Evolutionary conservation across 306 rosid genomes (phyloP).

Genomic region (Prunus mira): DNA sequence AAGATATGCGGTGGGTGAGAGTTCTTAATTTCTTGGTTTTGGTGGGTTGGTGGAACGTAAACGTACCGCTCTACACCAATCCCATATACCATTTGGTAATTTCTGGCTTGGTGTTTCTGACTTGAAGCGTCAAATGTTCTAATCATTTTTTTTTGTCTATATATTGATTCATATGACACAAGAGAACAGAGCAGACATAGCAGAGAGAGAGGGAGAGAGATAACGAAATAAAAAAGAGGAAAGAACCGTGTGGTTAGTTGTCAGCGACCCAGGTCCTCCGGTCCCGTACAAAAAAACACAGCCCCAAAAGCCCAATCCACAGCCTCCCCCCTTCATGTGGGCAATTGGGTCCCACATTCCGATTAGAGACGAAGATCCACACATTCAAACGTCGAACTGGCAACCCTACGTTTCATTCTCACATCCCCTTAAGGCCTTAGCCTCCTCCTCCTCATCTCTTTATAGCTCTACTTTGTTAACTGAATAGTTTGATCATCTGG

Average conservation of each 20-base stretch:
- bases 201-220: background rate
- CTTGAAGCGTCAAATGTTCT: background rate
- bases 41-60: slow-evolving; percentile 7
- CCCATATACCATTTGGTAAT: background rate
- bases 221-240: background rate
- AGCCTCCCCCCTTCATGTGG: background rate
- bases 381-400: slow-evolving; percentile 8
- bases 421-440: background rate
- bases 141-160: background rate
- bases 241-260: no score
- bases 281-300: background rate
- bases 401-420: slow-evolving; percentile 31
- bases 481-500: background rate
- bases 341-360: slow-evolving; percentile 29
- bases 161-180: background rate
- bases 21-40: background rate
- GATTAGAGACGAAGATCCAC: slow-evolving; percentile 23
- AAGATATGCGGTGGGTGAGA: background rate
- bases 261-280: slow-evolving; percentile 15
- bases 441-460: background rate
- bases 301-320: background rate
- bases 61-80: background rate
- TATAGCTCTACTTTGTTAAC: background rate
- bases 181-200: background rate
- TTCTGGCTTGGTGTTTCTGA: background rate